These are phyloP conservation scores for Alloteropsis semialata DNA, from an alignment of 176 grass and related monocot genomes.

Conservation along the genomic window DNA sequence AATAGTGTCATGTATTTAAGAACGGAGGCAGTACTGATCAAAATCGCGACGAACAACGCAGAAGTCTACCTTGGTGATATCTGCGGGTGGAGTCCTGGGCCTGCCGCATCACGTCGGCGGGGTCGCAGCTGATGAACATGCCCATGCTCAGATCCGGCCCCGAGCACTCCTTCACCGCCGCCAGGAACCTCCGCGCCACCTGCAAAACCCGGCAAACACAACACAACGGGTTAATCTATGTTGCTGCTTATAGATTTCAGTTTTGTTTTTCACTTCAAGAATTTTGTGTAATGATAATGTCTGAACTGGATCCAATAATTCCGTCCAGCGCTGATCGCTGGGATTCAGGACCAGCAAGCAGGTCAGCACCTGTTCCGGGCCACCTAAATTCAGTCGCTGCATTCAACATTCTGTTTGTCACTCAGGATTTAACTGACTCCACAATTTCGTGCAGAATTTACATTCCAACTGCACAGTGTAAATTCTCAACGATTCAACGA, in stretches of 20 bases:
- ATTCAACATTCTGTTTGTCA: not conserved
- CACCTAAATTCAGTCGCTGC: not conserved
- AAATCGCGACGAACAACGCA: too few species aligned
- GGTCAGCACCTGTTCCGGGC: too few species aligned
- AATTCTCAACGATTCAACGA: too few species aligned
- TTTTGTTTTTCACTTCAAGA: not conserved
- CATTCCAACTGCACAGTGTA: not conserved
- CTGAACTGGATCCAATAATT: not conserved
- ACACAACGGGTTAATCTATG: not conserved
- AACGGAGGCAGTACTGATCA: too few species aligned
- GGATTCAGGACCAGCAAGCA: not conserved
- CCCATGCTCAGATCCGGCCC: slow-evolving; percentile 51
- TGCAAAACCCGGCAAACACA: not conserved
- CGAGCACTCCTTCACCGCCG: slow-evolving; percentile 53
- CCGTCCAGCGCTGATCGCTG: not conserved
- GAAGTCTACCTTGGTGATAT: slow-evolving; percentile 61
- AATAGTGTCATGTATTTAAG: too few species aligned
- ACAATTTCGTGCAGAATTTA: not conserved
- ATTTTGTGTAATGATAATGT: not conserved
- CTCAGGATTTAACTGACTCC: not conserved
- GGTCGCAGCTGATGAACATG: slow-evolving; percentile 76
- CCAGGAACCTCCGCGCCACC: slow-evolving; percentile 75
- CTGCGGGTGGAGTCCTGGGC: slow-evolving; percentile 62
- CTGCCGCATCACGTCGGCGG: slow-evolving; percentile 54
- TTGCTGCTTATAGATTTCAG: not conserved